Percentiles rank a stretch among this genome's conserved stretches.
Conservation (phyloP, 495 filamentous ascomycete genomes). For the Penicillium crystallinum region DNA sequence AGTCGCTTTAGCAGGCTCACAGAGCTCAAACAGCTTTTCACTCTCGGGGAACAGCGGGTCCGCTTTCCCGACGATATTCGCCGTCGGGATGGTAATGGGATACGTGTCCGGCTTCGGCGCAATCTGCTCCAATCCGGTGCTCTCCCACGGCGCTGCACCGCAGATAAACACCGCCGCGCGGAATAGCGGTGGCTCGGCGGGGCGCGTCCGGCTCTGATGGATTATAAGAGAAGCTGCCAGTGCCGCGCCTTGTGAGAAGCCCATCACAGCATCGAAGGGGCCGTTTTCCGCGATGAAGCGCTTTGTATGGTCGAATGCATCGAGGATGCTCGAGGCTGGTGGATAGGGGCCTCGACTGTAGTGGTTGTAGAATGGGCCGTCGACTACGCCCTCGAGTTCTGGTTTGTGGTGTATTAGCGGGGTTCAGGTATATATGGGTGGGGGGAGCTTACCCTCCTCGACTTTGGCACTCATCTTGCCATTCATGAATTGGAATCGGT, state of each 20-base stretch:
- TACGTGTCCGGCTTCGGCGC: constrained; percentile 12
- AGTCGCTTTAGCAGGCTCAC: constrained; percentile 30
- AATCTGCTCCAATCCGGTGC: constrained; percentile 17
- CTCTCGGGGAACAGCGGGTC: constrained; percentile 28
- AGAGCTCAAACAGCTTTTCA: constrained; percentile 30
- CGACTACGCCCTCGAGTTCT: constrained; percentile 35
- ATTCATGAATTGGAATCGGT: constrained; percentile 33
- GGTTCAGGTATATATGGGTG: not conserved
- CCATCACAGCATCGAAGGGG: constrained; percentile 45
- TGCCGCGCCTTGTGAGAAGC: constrained; percentile 43
- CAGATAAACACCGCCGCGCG: constrained; percentile 42
- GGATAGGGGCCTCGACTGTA: constrained; percentile 20
- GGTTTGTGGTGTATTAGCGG: not conserved
- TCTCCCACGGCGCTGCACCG: constrained; percentile 27
- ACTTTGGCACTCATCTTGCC: constrained; percentile 23
- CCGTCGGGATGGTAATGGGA: constrained; percentile 33
- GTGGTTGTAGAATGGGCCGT: constrained; percentile 38
- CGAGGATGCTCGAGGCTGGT: constrained; percentile 23
- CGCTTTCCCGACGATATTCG: constrained; percentile 35
- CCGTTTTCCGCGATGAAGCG: constrained; percentile 30
- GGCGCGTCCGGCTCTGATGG: constrained; percentile 29
- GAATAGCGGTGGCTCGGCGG: constrained; percentile 26
- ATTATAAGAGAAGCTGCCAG: constrained; percentile 33
- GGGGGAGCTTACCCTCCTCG: constrained; percentile 24
- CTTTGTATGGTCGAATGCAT: constrained; percentile 30